Evolutionary conservation across 345 rosid genomes (phyloP), one percentile per base, ranked within the genome.

Genomic region (Citrus glauca): DNA sequence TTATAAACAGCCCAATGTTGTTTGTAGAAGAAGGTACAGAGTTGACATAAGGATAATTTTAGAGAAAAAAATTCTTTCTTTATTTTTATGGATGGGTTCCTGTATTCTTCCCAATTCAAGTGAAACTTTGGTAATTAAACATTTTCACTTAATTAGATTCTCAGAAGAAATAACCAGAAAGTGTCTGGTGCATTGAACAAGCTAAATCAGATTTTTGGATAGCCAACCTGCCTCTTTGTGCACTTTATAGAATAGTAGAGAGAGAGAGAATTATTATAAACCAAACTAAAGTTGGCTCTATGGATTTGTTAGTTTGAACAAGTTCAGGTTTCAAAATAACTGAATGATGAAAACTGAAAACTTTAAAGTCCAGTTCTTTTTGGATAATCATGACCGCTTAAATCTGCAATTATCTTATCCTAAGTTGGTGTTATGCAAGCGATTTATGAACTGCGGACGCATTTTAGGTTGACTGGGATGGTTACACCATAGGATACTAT

Each of bases 401-500:
- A 35, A 13, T 37, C 35, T 50, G 28, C 28, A 11, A 25, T 77
- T 67, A 8, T 65, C 42, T 42, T 60, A 50, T 56, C 48, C 59
- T 45, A 53, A 16, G 53, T 48, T 59, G 67, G 48, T n/a, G 2
- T 27, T 37, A 67, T 57, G 77, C 38, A 65, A 35, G 65, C 72
- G 60, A 73, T 38, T 64, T 13, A 19, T 77, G 74, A 76, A 57
- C 71, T 61, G 59, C 40, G 17, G 69, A 64, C 75, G 55, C 35
- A 25, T 73, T 76, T 80, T 74, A 95, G 99, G 91, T 95, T 88
- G 98, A 95, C 82, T 93, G 99, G 99, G 99, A 92, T 66, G 99
- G 98, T 38, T 95, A 91, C 87, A 92, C 99, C 69, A 95, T 95
- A 74, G 99, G 99, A 63, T 95, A 95, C 86, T 93, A 95, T 82